Percentiles rank a stretch among this genome's conserved stretches.
These are phyloP conservation scores for Fallopia convolvulus DNA, from an alignment of 148 eudicot genomes.

Conservation along the genomic window DNA sequence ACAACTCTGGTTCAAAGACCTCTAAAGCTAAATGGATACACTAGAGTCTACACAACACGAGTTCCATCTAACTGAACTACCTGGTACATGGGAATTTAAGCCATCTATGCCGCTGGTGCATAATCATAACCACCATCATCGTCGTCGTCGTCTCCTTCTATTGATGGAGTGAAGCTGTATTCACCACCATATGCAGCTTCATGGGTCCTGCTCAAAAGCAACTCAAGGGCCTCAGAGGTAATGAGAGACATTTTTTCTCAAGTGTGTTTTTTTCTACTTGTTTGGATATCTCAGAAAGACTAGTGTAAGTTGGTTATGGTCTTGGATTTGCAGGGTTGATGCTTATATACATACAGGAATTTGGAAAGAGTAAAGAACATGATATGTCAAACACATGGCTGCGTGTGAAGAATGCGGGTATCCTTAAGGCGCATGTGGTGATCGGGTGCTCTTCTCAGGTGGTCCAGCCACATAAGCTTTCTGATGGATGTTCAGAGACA, in stretches of 20 bases:
- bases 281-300: background rate
- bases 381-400: background rate
- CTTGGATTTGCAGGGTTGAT: background rate
- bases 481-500: background rate
- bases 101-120: conserved; percentile 24
- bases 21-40: background rate
- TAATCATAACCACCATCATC: conserved; percentile 21
- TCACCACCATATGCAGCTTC: background rate
- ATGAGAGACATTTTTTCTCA: too few species aligned
- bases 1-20: background rate
- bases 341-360: background rate
- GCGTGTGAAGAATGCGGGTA: background rate
- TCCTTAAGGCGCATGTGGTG: background rate
- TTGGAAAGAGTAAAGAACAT: background rate
- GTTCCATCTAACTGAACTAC: background rate
- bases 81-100: background rate
- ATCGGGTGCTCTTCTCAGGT: background rate
- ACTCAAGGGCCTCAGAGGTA: background rate
- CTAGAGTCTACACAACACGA: background rate
- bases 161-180: background rate
- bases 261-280: background rate
- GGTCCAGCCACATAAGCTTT: background rate
- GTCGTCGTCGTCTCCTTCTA: conserved; percentile 24
- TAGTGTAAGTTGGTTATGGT: background rate
- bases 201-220: background rate